Evolutionary conservation across 179 eudicot species (phyloP).

Genomic region (Amaranthus tricolor): DNA sequence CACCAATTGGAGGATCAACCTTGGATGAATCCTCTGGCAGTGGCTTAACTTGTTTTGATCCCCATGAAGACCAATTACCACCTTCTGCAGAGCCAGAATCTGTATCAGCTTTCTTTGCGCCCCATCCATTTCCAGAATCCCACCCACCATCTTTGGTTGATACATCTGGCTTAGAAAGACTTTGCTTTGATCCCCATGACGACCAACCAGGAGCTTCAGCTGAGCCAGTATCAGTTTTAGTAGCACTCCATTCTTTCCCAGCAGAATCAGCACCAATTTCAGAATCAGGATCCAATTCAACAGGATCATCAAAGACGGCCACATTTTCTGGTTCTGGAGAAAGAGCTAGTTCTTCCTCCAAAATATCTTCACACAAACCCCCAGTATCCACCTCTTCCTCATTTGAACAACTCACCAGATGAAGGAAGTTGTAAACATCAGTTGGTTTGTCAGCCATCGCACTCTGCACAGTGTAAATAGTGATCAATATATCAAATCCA

Average conservation of each 20-base stretch:
- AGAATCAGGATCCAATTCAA: conserved; percentile 29
- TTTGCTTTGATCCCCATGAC: conserved; percentile 31
- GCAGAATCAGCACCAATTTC: conserved; percentile 15
- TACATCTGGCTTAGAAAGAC: background rate
- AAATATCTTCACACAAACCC: conserved; percentile 74
- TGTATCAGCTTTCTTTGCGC: background rate
- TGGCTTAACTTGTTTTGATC: conserved; percentile 4
- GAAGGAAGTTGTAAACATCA: conserved; percentile 75
- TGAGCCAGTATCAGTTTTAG: background rate
- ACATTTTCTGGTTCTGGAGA: conserved; percentile 63
- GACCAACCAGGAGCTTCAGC: conserved; percentile 30
- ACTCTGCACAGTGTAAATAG: conserved; percentile 34
- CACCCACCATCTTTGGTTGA: conserved; percentile 11
- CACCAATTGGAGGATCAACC: conserved; percentile 14
- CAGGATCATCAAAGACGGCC: conserved; percentile 65
- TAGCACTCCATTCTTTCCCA: conserved; percentile 27
- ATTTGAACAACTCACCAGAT: conserved; percentile 49
- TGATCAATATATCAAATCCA: conserved; percentile 2
- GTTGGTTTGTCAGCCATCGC: conserved; percentile 40
- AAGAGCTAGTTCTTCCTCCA: conserved; percentile 50
- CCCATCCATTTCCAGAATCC: conserved; percentile 5
- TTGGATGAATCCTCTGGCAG: conserved; percentile 6
- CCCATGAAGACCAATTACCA: conserved; percentile 38
- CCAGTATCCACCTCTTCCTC: conserved; percentile 43
- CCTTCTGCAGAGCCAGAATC: conserved; percentile 6